A percentile compares a stretch with the other conserved stretches of the same genome.
phyloP scores from a whole-genome alignment of 345 rosid genomes.

The Turnera subulata region DNA sequence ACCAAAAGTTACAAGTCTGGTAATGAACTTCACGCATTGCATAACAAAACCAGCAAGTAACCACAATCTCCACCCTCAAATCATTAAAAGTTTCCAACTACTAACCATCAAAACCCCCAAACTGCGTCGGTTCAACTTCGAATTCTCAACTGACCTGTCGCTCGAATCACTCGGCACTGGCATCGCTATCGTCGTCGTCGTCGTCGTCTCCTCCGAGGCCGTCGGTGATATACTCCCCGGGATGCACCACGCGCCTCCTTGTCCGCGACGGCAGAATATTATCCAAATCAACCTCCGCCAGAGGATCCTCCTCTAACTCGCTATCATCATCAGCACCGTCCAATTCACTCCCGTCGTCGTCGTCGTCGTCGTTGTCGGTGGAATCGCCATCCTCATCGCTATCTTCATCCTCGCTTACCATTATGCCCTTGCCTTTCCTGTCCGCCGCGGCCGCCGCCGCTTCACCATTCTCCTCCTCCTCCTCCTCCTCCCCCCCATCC shows the following conservation, averaged over 20 bases:
- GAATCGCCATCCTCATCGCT: slow-evolving; percentile 7
- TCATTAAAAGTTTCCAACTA: no score
- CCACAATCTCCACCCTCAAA: no score
- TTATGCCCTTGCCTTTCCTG: slow-evolving; percentile 32
- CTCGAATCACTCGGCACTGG: slow-evolving; percentile 36
- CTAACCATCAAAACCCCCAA: no score
- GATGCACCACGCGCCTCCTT: slow-evolving; percentile 33
- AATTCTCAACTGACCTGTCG: slow-evolving; percentile 16
- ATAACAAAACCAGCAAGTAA: no score
- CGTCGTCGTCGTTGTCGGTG: slow-evolving; percentile 1
- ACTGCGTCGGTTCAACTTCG: slow-evolving; percentile 8
- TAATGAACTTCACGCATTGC: no score
- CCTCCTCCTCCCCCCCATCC: slow-evolving; percentile 9
- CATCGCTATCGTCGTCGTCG: slow-evolving; percentile 8
- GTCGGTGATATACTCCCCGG: slow-evolving; percentile 52
- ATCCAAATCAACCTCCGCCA: slow-evolving; percentile 93
- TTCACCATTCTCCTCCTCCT: slow-evolving; percentile 31
- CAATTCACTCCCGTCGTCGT: slow-evolving; percentile 37
- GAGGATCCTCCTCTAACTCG: slow-evolving; percentile 81
- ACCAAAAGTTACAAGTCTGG: no score
- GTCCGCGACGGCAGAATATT: slow-evolving; percentile 91
- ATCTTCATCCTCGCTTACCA: slow-evolving; percentile 38
- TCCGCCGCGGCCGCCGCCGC: slow-evolving; percentile 13
- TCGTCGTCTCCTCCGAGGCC: slow-evolving; percentile 15
- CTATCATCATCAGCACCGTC: slow-evolving; percentile 36